Evolutionary conservation across 805 yeast species (phyloP).

Genomic region (Sugiyamaella smithiae): DNA sequence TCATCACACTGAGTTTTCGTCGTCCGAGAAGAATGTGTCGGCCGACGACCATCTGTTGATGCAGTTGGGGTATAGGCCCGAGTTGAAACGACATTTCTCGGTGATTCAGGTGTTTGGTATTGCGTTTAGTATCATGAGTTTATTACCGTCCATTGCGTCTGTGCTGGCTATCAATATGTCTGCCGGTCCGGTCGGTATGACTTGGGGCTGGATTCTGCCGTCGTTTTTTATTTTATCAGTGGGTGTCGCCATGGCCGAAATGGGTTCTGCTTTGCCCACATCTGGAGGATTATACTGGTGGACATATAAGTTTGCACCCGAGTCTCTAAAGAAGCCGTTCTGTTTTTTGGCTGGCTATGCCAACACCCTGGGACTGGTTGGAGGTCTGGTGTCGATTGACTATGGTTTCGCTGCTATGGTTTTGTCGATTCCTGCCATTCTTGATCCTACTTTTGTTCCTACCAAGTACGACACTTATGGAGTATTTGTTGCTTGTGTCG

Average conservation of each 20-base stretch:
- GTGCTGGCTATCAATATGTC: slow-evolving; percentile 50
- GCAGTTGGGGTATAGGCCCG: slow-evolving; percentile 70
- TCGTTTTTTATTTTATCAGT: slow-evolving; percentile 52
- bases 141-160: slow-evolving; percentile 57
- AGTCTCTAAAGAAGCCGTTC: slow-evolving; percentile 46
- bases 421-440: slow-evolving; percentile 36
- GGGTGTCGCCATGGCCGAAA: slow-evolving; percentile 63
- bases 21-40: not conserved
- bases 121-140: slow-evolving; percentile 70
- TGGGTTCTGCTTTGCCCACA: slow-evolving; percentile 69
- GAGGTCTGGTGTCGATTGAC: slow-evolving; percentile 64
- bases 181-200: slow-evolving; percentile 62
- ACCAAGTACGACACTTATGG: slow-evolving; percentile 59
- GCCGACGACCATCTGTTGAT: slow-evolving; percentile 33
- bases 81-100: slow-evolving; percentile 57
- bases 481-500: slow-evolving; percentile 58
- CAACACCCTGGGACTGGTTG: slow-evolving; percentile 62
- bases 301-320: slow-evolving; percentile 67
- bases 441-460: slow-evolving; percentile 54
- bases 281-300: slow-evolving; percentile 73
- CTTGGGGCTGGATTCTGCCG: slow-evolving; percentile 74
- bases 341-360: slow-evolving; percentile 66
- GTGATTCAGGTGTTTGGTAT: slow-evolving; percentile 66
- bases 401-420: slow-evolving; percentile 69
- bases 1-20: not conserved